These are phyloP conservation scores for Ascochyta pisi DNA, from an alignment of 2,329 filamentous ascomycete genomes.

Conservation along the genomic window DNA sequence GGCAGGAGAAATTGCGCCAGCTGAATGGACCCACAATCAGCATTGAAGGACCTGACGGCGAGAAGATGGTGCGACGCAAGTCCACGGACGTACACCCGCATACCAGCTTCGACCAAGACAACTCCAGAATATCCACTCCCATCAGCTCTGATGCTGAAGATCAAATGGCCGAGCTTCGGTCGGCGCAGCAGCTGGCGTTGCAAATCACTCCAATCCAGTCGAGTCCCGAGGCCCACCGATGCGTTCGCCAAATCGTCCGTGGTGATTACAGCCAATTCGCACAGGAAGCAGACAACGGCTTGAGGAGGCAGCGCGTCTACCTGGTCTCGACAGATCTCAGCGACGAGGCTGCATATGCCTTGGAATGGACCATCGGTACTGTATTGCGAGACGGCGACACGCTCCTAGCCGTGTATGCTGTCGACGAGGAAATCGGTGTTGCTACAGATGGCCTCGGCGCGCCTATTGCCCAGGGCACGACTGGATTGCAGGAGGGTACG, in stretches of 20 bases:
- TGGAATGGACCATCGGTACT: conserved; percentile 97
- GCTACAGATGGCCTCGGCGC: conserved; percentile 61
- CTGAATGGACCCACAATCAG: conserved; percentile 72
- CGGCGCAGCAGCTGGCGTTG: conserved; percentile 83
- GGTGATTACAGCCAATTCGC: conserved; percentile 82
- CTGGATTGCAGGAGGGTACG: conserved; percentile 74
- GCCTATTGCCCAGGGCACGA: conserved; percentile 74
- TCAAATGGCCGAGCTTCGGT: conserved; percentile 82
- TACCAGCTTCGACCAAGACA: conserved; percentile 80
- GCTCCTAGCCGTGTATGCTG: conserved; percentile 88
- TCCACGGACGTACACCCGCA: conserved; percentile 69
- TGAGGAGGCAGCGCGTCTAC: conserved; percentile 84
- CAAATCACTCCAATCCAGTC: conserved; percentile 81
- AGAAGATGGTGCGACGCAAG: conserved; percentile 62
- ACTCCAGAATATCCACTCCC: conserved; percentile 64
- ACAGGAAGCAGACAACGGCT: conserved; percentile 77
- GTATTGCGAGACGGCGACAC: conserved; percentile 94
- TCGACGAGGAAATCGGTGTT: conserved; percentile 77
- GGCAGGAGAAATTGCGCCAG: conserved; percentile 49
- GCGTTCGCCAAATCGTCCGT: conserved; percentile 87
- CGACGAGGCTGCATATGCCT: conserved; percentile 89
- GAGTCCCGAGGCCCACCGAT: conserved; percentile 77
- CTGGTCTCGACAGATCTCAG: conserved; percentile 95
- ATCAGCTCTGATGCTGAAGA: conserved; percentile 87
- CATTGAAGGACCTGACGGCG: conserved; percentile 66